A percentile compares a stretch with the other conserved stretches of the same genome.
phyloP scores from a whole-genome alignment of 1,139 yeast genomes.

The Scheffersomyces lignicola region DNA sequence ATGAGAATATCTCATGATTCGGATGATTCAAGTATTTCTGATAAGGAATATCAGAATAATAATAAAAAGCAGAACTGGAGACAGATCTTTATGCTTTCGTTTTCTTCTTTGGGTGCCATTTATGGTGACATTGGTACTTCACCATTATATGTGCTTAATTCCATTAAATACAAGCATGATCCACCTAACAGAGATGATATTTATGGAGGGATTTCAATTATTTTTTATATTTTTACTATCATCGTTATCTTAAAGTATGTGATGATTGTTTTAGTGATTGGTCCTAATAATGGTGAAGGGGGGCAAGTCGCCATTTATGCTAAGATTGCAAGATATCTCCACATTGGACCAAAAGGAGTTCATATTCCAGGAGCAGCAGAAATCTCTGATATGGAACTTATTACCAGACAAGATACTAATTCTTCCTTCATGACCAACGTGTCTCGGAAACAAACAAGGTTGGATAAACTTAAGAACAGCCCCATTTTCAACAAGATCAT shows the following conservation, averaged over 20 bases:
- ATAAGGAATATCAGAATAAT: background rate
- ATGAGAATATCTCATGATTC: background rate
- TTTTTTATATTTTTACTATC: constrained; percentile 55
- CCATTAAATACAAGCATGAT: constrained; percentile 35
- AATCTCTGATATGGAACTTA: constrained; percentile 33
- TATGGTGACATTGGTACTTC: constrained; percentile 66
- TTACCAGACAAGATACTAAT: constrained; percentile 43
- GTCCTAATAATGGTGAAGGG: constrained; percentile 61
- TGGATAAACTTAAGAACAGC: constrained; percentile 18
- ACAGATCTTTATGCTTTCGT: constrained; percentile 22
- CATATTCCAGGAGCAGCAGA: constrained; percentile 40
- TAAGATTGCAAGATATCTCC: constrained; percentile 49
- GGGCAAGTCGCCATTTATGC: constrained; percentile 64
- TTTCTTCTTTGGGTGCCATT: constrained; percentile 53
- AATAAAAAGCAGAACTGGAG: constrained; percentile 21
- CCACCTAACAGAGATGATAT: constrained; percentile 39
- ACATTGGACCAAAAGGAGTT: constrained; percentile 50
- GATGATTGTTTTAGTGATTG: constrained; percentile 45
- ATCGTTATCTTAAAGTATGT: constrained; percentile 54
- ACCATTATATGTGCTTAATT: constrained; percentile 53
- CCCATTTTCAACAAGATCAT: constrained; percentile 26
- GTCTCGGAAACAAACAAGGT: constrained; percentile 14
- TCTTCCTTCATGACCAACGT: constrained; percentile 18
- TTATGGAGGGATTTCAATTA: constrained; percentile 52
- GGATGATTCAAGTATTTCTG: background rate